Conservation (phyloP, 495 filamentous ascomycete species). For the Endocarpon pusillum region DNA sequence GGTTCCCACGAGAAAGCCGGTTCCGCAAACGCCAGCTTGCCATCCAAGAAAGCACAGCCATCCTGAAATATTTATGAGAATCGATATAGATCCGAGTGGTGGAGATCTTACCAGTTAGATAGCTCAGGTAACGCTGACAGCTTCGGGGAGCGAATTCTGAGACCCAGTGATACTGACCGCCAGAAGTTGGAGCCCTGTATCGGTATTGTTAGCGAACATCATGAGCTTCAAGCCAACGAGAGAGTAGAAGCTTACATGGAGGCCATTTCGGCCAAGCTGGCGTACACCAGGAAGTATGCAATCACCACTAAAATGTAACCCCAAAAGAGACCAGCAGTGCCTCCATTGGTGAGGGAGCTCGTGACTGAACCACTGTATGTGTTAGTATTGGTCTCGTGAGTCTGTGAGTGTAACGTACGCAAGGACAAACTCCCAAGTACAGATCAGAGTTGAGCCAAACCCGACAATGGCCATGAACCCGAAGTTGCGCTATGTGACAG, state of each 20-base stretch:
- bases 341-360: constrained; percentile 33
- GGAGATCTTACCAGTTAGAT: constrained; percentile 31
- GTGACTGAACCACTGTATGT: constrained; percentile 19
- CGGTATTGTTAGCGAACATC: too few species aligned
- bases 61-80: constrained; percentile 14
- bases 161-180: constrained; percentile 42
- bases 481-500: constrained; percentile 27
- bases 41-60: constrained; percentile 46
- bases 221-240: background rate
- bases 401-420: constrained; percentile 15
- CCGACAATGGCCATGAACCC: constrained; percentile 31
- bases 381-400: constrained; percentile 4
- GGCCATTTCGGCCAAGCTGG: constrained; percentile 39
- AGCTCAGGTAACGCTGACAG: constrained; percentile 41
- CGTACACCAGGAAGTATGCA: constrained; percentile 32
- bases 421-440: constrained; percentile 30
- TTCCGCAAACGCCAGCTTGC: constrained; percentile 38
- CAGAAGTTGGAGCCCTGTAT: constrained; percentile 30
- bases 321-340: constrained; percentile 40
- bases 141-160: constrained; percentile 36
- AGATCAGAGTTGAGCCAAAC: constrained; percentile 28
- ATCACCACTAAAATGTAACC: constrained; percentile 30
- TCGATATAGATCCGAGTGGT: background rate
- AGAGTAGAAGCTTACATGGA: constrained; percentile 29
- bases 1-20: constrained; percentile 35